Base-by-base conservation (phyloP, 176 grass and related monocot genomes). In the Eremochloa ophiuroides region DNA sequence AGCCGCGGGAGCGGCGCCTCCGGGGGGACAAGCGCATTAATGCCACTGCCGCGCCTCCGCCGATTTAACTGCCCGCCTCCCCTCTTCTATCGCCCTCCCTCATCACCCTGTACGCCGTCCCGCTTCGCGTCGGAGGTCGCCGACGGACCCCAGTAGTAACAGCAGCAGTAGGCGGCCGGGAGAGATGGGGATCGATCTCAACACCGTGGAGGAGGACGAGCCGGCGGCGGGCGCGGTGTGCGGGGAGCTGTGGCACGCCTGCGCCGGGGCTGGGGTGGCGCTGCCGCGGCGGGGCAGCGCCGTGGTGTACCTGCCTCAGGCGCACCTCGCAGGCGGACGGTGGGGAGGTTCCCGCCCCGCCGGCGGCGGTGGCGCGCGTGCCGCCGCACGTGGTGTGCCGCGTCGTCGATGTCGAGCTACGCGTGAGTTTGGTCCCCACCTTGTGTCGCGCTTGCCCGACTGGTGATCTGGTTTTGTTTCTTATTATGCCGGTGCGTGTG, bases 241-340 rank as follows among this genome's bases (percentile, higher is more conserved):
- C 79, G 66, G 44, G 26, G 96, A 95, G 84, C 84, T 98, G 75
- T 98, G 96, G 96, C 93, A 93, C 83, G 96, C 96, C 10, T 98
- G 96, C 75, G 96, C 93, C 0, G 93, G 96, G 5, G 84, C 93
- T 0, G 70, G 85, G 48, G 73, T 95, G n/a, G 86, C 79, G 81
- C 88, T 95, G 75, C 96, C 96, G 20, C 84, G 84, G 29, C 86
- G 84, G 23, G 90, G 93, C 7, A 90, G 92, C 87, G 80, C 88
- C 59, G 82, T 98, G 17, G 88, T 98, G n/a, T 98, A 98, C 86
- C 91, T 98, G 25, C 96, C 93, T 14, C 93, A 98, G 80, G 96
- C 86, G 41, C 93, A 98, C 82, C 86, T 98, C 72, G 93, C 90
- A n/a, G 9, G 79, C 88, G 8, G 72, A 46, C 23, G 69, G 39